Base-by-base conservation (phyloP, 1,284 basidiomycete species). In the Fereydounia khargensis region DNA sequence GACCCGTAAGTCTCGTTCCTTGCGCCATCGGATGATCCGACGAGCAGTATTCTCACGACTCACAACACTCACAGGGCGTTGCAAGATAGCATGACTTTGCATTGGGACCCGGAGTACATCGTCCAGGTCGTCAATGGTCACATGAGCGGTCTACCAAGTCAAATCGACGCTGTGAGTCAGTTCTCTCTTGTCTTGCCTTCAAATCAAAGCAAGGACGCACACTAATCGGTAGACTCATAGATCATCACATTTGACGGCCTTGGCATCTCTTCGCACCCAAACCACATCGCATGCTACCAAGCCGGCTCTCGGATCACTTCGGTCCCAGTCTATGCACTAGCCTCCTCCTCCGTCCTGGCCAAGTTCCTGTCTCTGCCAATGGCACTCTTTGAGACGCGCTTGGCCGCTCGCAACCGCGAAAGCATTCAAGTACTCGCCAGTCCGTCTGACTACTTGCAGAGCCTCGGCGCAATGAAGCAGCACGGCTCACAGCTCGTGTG, bases 241-340 rank as follows among this genome's bases (percentile, higher is more conserved):
- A 84, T 98, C 43, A 79, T 99, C 46, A 96, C 94, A 0, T 98
- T 98, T 68, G 94, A 99, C 77, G 57, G 77, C 0, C 60, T 74
- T 3, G 94, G 95, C 1, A 80, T 98, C 4, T 91, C 91, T 7
- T 80, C 79, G 0, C 94, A 98, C 71, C 86, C 88, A 0, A 99
- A 98, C 76, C 94, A 99, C 77, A 81, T 81, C 45, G 85, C 89
- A 0, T 78, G 92, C 17, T 82, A 82, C n/a, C 65, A 76, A 33
- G 86, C 60, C 1, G 42, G 39, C 32, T 36, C 42, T 13, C 30
- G 10, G 5, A 14, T 4, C 3, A 11, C 22, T 13, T 25, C 56
- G 6, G 20, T 16, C 4, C 40, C 52, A 4, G 39, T 65, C 21
- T 65, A 60, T 31, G 35, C 57, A 5, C 47, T 65, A 8, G 48